Conservation (phyloP, 306 rosid species). For the Lotus japonicus region DNA sequence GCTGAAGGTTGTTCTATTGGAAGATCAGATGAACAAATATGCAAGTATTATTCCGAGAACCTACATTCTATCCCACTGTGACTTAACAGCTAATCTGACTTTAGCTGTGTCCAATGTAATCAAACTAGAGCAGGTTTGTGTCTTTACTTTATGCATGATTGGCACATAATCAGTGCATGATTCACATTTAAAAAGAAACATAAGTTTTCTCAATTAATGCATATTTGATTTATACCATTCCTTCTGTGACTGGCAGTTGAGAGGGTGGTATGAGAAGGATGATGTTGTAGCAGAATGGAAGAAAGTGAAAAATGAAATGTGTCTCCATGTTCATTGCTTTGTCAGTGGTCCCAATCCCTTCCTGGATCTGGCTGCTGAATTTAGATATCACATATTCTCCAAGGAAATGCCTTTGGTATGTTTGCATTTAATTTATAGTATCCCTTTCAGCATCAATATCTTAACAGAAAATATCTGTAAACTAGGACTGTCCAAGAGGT, state of each 20-base stretch:
- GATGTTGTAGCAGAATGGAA: constrained; percentile 99
- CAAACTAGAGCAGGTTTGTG: constrained; percentile 81
- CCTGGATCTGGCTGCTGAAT: constrained; percentile 69
- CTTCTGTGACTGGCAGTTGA: constrained; percentile 45
- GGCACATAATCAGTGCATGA: background rate
- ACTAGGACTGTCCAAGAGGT: background rate
- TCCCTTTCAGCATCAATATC: background rate
- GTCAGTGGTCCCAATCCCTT: constrained; percentile 86
- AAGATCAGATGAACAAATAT: constrained; percentile 46
- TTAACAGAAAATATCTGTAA: constrained; percentile 1
- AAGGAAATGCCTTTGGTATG: constrained; percentile 94
- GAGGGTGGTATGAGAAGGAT: constrained; percentile 92
- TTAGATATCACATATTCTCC: constrained; percentile 93
- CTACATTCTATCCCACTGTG: constrained; percentile 89
- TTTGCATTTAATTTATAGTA: background rate
- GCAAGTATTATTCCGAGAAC: constrained; percentile 81
- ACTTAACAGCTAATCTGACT: constrained; percentile 89
- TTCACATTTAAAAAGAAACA: background rate
- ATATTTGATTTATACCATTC: background rate
- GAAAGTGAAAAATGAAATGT: constrained; percentile 81
- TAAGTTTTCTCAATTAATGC: background rate
- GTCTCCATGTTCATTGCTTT: constrained; percentile 88
- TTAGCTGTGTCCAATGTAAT: constrained; percentile 87
- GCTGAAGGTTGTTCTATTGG: constrained; percentile 64
- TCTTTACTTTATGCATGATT: background rate